Evolutionary conservation across 805 yeast genomes (phyloP).

Genomic region (Nakazawaea peltata): DNA sequence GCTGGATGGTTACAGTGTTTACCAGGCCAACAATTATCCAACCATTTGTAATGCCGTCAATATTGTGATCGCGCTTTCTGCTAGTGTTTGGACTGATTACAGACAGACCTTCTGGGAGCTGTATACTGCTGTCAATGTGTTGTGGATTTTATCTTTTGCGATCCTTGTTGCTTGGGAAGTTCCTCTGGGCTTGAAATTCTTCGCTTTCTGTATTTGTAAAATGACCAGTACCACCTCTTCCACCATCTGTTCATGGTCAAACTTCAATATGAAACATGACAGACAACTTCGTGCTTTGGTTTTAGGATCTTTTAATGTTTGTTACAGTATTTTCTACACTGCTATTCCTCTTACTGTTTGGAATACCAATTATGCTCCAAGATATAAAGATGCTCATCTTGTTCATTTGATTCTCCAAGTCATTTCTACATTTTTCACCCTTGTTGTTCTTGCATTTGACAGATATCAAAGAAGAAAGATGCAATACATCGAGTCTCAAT

Average conservation of each 20-base stretch:
- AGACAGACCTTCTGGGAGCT: conserved; percentile 43
- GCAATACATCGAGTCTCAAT: not conserved
- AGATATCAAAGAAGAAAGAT: conserved; percentile 6
- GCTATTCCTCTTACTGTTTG: conserved; percentile 24
- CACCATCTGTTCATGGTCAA: conserved; percentile 33
- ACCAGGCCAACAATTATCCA: conserved; percentile 42
- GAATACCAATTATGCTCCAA: conserved; percentile 52
- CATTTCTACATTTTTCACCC: conserved; percentile 1
- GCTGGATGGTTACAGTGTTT: conserved; percentile 35
- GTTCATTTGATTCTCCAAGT: conserved; percentile 1
- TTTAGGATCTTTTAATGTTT: conserved; percentile 59
- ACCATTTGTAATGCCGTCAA: conserved; percentile 47
- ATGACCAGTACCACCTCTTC: conserved; percentile 35
- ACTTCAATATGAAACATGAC: conserved; percentile 37
- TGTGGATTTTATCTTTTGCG: conserved; percentile 38
- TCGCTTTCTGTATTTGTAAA: conserved; percentile 48
- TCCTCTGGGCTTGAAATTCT: conserved; percentile 26
- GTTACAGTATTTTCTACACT: conserved; percentile 26
- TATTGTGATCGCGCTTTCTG: conserved; percentile 32
- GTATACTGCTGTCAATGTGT: conserved; percentile 33
- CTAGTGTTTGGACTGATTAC: conserved; percentile 36
- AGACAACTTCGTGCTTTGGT: conserved; percentile 57
- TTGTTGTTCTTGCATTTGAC: conserved; percentile 3
- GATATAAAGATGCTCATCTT: conserved; percentile 21
- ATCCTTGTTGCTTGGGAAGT: conserved; percentile 48